These are phyloP conservation scores for Neonectria punicea DNA, from an alignment of 2,329 filamentous ascomycete genomes.

Conservation along the genomic window DNA sequence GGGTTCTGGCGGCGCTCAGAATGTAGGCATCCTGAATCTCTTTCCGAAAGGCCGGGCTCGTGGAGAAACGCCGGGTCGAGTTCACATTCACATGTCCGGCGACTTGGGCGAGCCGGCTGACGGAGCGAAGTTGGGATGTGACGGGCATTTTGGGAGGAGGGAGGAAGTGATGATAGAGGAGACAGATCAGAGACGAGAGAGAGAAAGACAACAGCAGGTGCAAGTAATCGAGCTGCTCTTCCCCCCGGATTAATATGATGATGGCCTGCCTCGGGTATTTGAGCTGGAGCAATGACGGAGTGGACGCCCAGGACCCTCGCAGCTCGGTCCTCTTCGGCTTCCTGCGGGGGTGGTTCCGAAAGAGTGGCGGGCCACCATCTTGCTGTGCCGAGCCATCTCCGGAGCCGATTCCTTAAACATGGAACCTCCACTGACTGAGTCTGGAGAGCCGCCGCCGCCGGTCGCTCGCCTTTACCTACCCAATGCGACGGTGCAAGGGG, in stretches of 20 bases:
- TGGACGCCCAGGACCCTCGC: conserved; percentile 22
- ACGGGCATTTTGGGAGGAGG: conserved; percentile 28
- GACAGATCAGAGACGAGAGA: conserved; percentile 12
- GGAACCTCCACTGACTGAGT: neutral
- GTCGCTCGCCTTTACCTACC: conserved; percentile 1
- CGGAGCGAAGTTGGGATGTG: conserved; percentile 48
- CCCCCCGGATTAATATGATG: conserved; percentile 5
- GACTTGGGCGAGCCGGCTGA: conserved; percentile 49
- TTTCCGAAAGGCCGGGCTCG: conserved; percentile 57
- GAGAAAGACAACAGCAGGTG: neutral
- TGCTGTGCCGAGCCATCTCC: conserved; percentile 35
- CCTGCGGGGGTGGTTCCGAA: conserved; percentile 44
- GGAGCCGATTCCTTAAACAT: conserved; percentile 9
- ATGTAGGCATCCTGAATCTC: conserved; percentile 95
- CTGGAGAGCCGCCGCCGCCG: neutral
- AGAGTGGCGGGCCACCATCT: conserved; percentile 35
- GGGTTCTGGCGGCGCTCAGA: conserved; percentile 87
- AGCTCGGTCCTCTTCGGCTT: conserved; percentile 54
- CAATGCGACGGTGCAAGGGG: neutral
- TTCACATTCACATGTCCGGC: conserved; percentile 54
- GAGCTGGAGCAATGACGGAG: conserved; percentile 10
- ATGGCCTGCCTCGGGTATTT: conserved; percentile 37
- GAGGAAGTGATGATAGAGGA: conserved; percentile 15
- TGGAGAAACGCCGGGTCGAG: conserved; percentile 59
- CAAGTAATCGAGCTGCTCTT: neutral